A percentile compares a stretch with the other conserved stretches of the same genome.
phyloP scores from a whole-genome alignment of 2,329 filamentous ascomycete species.

The Penicillium brasilianum region DNA sequence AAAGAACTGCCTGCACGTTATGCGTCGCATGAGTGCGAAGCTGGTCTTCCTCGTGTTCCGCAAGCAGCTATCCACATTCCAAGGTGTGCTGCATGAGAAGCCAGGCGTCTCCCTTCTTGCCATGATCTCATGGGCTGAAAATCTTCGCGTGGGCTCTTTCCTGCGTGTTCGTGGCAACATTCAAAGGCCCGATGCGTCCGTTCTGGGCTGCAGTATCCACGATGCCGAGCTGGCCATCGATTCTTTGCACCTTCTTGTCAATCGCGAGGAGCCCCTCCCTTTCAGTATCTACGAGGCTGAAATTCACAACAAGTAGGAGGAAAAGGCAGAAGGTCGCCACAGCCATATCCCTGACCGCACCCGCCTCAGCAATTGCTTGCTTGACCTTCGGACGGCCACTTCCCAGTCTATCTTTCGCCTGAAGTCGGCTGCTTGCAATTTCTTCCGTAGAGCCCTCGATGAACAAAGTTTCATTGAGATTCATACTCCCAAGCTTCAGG shows the following conservation, averaged over 20 bases:
- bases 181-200: constrained; percentile 72
- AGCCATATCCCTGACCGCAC: constrained; percentile 72
- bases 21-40: constrained; percentile 79
- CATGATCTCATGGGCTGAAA: constrained; percentile 88
- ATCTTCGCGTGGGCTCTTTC: constrained; percentile 76
- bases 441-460: constrained; percentile 79
- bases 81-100: constrained; percentile 74
- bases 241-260: constrained; percentile 65
- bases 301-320: constrained; percentile 61
- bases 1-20: constrained; percentile 69
- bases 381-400: constrained; percentile 83
- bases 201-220: constrained; percentile 77
- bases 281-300: constrained; percentile 75
- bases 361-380: constrained; percentile 76
- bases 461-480: constrained; percentile 85
- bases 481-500: constrained; percentile 89
- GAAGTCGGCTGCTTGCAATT: constrained; percentile 76
- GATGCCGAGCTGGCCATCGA: constrained; percentile 76
- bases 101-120: constrained; percentile 68
- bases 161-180: constrained; percentile 76
- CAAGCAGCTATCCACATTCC: constrained; percentile 80
- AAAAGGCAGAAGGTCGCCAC: constrained; percentile 60
- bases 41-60: constrained; percentile 86
- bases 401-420: constrained; percentile 89
- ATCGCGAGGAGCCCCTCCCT: constrained; percentile 65